These are phyloP conservation scores for Piloderma croceum DNA, from an alignment of 768 basidiomycete genomes.

Conservation along the genomic window DNA sequence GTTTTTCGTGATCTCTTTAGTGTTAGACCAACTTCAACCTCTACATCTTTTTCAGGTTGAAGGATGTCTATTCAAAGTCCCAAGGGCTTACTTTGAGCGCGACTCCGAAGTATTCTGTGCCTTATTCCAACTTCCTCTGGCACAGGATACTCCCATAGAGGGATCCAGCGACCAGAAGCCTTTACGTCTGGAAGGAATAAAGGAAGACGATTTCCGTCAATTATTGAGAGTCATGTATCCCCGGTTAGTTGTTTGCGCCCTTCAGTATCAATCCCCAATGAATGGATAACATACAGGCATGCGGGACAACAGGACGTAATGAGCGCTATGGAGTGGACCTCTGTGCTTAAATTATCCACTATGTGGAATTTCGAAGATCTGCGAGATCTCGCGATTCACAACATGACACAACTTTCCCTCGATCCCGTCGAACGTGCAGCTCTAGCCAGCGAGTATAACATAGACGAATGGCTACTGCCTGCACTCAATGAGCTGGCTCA, in stretches of 20 bases:
- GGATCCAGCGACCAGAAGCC: conserved; percentile 17
- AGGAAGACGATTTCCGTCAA: conserved; percentile 19
- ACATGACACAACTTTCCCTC: not conserved
- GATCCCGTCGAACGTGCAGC: conserved; percentile 2
- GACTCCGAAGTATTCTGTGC: conserved; percentile 21
- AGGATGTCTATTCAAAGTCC: conserved; percentile 21
- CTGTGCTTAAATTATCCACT: not conserved
- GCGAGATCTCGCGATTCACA: not conserved
- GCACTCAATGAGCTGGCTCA: not conserved
- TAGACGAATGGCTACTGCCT: conserved; percentile 1
- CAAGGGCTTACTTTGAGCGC: conserved; percentile 17
- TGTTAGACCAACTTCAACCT: no score
- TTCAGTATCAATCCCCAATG: no score
- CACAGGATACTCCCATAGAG: conserved; percentile 8
- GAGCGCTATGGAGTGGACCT: not conserved
- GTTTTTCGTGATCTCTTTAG: no score
- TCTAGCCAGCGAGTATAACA: conserved; percentile 1
- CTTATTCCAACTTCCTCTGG: conserved; percentile 19
- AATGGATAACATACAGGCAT: no score
- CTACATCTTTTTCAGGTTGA: conserved; percentile 28
- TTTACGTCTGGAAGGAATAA: conserved; percentile 18
- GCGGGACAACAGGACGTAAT: no score
- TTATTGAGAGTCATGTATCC: conserved; percentile 21
- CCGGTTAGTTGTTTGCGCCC: conserved; percentile 6
- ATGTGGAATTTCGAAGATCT: conserved; percentile 1